Base-by-base conservation (phyloP, 129 eudicot genomes). In the Smallanthus sonchifolius region DNA sequence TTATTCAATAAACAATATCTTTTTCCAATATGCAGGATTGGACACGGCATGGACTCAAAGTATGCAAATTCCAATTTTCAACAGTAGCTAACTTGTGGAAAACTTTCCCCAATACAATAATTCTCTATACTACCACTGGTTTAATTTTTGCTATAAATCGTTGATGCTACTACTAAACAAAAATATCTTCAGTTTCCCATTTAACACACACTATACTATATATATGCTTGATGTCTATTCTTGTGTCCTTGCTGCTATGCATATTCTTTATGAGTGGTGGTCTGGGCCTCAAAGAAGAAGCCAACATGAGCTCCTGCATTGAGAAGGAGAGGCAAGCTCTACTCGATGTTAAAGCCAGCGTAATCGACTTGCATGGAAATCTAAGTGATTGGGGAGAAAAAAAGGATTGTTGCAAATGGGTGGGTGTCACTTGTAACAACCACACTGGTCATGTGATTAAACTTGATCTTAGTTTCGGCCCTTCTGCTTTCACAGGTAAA, bases 401-500 rank as follows among this genome's bases (percentile, higher is more conserved):
- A 19, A 44, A 2, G n/a, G 83, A 82, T 24, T 82, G 88, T 24
- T 84, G 92, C 76, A 54, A 37, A 70, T 84, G 88, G 88, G 36
- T 9, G 2, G 83, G 84, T 2, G 68, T 87, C 49, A 4, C 1
- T 1, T 82, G 92, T 52, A 36, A 65, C 75, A 47, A 74, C 56
- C 36, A 10, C 19, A 82, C 77, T 1, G 73, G 83, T 68, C 84
- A 67, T 48, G 86, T 85, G 10, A 68, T 44, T 11, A 28, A 1
- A 2, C 68, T 85, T 52, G 10, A 73, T 77, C 89, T 85, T 77
- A 10, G 55, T 2, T 6, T 5, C 2, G 7, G 4, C 10, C 2
- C 40, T 11, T 14, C 6, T 30, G 16, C 2, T 14, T 8, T 72
- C 4, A 9, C 0, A 16, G 84, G 84, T 80, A 51, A 65, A 6